Percentiles rank a stretch among this genome's conserved stretches.
phyloP scores from a whole-genome alignment of 495 filamentous ascomycete species.

The Cercophora samala region DNA sequence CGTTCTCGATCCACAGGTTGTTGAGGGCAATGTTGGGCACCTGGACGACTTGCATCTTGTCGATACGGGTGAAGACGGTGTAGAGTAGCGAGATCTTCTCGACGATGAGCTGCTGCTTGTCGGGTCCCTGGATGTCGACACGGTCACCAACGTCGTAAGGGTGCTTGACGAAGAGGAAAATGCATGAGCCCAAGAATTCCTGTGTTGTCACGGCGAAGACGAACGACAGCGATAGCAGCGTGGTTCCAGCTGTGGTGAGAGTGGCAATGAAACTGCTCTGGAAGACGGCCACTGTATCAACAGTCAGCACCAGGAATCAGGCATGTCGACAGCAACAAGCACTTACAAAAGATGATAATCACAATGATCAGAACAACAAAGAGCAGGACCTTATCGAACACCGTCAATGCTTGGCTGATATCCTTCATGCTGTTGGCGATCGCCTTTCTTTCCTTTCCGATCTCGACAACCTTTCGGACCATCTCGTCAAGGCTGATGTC shows the following conservation, averaged over 20 bases:
- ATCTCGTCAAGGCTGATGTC: conserved; percentile 95
- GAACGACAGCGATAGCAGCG: conserved; percentile 89
- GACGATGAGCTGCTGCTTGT: conserved; percentile 68
- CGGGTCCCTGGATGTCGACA: conserved; percentile 69
- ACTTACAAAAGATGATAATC: conserved; percentile 76
- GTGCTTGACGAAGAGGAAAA: conserved; percentile 98
- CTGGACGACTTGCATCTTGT: conserved; percentile 79
- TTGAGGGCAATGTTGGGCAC: conserved; percentile 90
- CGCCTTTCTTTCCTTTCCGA: conserved; percentile 76
- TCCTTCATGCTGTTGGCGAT: conserved; percentile 93
- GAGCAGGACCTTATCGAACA: conserved; percentile 79
- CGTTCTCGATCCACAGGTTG: conserved; percentile 88
- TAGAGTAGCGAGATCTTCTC: conserved; percentile 93
- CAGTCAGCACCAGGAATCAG: conserved; percentile 24
- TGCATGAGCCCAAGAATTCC: conserved; percentile 91
- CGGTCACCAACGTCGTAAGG: conserved; percentile 88
- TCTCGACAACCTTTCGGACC: conserved; percentile 79
- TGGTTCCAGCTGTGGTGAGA: conserved; percentile 91
- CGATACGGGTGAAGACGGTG: conserved; percentile 84
- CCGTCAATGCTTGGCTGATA: conserved; percentile 89
- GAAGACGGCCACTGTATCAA: conserved; percentile 66
- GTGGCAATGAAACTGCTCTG: conserved; percentile 80
- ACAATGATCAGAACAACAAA: conserved; percentile 75
- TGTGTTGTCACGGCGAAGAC: conserved; percentile 88
- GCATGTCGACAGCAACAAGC: not conserved